A percentile compares a stretch with the other conserved stretches of the same genome.
Conservation (phyloP, 345 rosid genomes). For the Zanthoxylum bungeanum region DNA sequence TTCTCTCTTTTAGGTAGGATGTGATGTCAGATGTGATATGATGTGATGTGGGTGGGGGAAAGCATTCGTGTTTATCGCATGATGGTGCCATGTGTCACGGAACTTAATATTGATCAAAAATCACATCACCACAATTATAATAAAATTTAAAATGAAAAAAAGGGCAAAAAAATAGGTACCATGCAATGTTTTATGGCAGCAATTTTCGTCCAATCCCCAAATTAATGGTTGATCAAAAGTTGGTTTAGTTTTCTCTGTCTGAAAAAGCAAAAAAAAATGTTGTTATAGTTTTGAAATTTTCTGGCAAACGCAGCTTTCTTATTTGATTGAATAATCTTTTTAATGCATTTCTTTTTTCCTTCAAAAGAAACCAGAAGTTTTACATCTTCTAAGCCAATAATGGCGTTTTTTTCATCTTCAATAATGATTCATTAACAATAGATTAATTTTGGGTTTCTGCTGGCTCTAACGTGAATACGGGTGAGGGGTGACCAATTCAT, state of each 20-base stretch:
- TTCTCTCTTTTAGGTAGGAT: neutral
- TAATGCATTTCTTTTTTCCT: fast-evolving
- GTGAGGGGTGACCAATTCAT: neutral
- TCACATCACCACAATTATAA: neutral
- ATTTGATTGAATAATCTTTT: neutral
- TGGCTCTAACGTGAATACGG: neutral
- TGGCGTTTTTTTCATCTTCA: neutral
- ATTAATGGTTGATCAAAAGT: neutral
- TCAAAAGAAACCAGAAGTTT: too few species aligned
- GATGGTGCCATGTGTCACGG: neutral
- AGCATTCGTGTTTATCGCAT: neutral
- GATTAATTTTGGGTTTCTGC: neutral
- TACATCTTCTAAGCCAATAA: neutral
- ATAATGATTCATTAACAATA: too few species aligned
- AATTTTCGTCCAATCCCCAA: too few species aligned
- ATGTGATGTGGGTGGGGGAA: neutral
- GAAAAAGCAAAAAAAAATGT: too few species aligned
- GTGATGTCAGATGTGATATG: neutral
- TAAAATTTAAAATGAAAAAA: too few species aligned
- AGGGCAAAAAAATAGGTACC: neutral
- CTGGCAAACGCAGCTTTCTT: too few species aligned
- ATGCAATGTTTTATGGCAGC: too few species aligned
- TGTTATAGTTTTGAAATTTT: too few species aligned
- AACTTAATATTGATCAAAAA: neutral
- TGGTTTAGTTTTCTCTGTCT: too few species aligned